These are phyloP conservation scores for Diaporthe nobilis DNA, from an alignment of 2,329 filamentous ascomycete species.

Conservation along the genomic window DNA sequence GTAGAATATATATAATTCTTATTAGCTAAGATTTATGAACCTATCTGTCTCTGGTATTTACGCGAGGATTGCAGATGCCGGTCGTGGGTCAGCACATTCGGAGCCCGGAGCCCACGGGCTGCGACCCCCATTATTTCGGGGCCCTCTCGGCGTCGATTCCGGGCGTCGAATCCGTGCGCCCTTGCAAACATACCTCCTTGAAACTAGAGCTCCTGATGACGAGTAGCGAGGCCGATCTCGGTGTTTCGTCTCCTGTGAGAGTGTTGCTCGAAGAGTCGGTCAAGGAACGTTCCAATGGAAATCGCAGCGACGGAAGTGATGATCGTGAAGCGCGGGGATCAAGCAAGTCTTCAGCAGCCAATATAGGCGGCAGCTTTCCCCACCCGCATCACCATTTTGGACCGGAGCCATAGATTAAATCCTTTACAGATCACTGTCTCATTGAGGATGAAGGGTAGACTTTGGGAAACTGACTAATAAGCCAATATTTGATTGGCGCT, in stretches of 20 bases:
- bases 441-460: background rate
- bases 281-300: background rate
- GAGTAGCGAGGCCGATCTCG: background rate
- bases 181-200: conserved; percentile 10
- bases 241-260: background rate
- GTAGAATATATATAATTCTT: background rate
- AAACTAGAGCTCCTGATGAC: background rate
- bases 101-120: conserved; percentile 6
- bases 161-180: background rate
- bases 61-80: too few relatives aligned
- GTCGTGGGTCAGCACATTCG: background rate
- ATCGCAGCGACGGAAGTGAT: background rate
- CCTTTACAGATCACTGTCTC: too few relatives aligned
- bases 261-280: background rate
- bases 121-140: background rate
- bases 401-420: background rate
- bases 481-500: conserved; percentile 3
- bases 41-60: background rate
- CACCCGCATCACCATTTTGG: background rate
- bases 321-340: background rate
- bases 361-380: background rate
- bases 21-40: background rate
- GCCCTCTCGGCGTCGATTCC: conserved; percentile 1
- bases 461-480: background rate
- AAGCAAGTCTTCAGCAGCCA: background rate